These are phyloP conservation scores for Paracoccidioides brasiliensis DNA, from an alignment of 2,329 filamentous ascomycete species.

Conservation along the genomic window DNA sequence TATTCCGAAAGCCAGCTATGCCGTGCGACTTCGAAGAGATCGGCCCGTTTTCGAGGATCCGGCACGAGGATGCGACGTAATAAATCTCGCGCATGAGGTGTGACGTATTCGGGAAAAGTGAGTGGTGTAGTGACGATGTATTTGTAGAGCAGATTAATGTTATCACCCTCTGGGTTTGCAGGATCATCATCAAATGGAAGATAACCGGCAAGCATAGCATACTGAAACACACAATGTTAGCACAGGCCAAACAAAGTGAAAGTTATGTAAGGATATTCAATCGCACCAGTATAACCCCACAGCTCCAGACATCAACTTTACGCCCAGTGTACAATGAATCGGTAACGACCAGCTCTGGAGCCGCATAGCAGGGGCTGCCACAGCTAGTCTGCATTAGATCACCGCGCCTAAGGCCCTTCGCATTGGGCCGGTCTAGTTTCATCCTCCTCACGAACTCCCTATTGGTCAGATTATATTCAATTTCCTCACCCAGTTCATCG, in stretches of 20 bases:
- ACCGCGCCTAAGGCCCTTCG: conserved; percentile 65
- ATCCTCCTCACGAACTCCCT: conserved; percentile 77
- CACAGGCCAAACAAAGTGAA: conserved; percentile 5
- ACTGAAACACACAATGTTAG: conserved; percentile 42
- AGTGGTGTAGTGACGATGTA: conserved; percentile 96
- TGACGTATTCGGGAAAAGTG: conserved; percentile 97
- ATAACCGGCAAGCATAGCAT: conserved; percentile 96
- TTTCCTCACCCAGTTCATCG: conserved; percentile 79
- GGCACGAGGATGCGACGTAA: conserved; percentile 87
- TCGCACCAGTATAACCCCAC: conserved; percentile 89
- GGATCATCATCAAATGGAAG: conserved; percentile 96
- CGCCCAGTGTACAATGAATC: conserved; percentile 94
- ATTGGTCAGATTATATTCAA: conserved; percentile 75
- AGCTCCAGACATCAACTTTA: conserved; percentile 99
- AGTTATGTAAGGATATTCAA: neutral
- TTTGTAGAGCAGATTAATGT: conserved; percentile 98
- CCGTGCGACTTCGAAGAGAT: conserved; percentile 90
- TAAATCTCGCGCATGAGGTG: conserved; percentile 86
- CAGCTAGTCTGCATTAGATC: conserved; percentile 99
- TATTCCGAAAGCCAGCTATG: conserved; percentile 98
- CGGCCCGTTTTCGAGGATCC: conserved; percentile 84
- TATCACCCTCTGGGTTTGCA: conserved; percentile 95
- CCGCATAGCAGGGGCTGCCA: conserved; percentile 94
- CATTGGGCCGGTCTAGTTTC: conserved; percentile 67
- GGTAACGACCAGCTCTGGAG: conserved; percentile 91